Percentiles rank a stretch among this genome's conserved stretches.
These are phyloP conservation scores for Solanum dulcamara DNA, from an alignment of 257 asterid genomes.

Conservation along the genomic window DNA sequence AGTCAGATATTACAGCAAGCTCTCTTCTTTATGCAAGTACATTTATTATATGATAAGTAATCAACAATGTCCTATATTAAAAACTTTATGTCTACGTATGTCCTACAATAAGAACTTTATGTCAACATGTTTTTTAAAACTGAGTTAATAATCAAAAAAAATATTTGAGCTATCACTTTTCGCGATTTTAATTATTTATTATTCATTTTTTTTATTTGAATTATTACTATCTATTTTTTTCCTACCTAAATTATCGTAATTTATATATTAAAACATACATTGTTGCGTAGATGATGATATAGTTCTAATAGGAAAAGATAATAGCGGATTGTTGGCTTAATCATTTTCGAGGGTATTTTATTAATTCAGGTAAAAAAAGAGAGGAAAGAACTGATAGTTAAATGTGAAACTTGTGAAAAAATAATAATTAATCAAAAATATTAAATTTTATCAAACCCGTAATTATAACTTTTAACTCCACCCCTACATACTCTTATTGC, in stretches of 20 bases:
- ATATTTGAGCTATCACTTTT: background rate
- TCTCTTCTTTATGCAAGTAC: background rate
- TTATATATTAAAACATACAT: background rate
- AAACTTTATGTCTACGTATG: background rate
- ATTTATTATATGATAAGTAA: background rate
- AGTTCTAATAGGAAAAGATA: background rate
- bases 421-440: too few relatives aligned
- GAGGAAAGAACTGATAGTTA: background rate
- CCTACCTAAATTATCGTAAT: too few relatives aligned
- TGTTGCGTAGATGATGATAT: background rate
- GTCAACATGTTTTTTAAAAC: background rate
- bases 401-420: background rate
- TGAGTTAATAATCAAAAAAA: background rate
- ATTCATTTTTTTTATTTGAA: too few relatives aligned
- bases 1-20: background rate
- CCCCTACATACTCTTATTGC: background rate
- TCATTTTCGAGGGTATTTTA: background rate
- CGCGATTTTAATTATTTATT: background rate
- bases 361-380: background rate
- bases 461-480: background rate
- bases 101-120: background rate
- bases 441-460: background rate
- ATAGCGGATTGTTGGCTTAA: background rate
- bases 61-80: background rate
- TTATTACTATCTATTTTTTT: too few relatives aligned